A percentile compares a stretch with the other conserved stretches of the same genome.
Evolutionary conservation across 306 rosid species (phyloP).

Genomic region (Macrotyloma uniflorum): DNA sequence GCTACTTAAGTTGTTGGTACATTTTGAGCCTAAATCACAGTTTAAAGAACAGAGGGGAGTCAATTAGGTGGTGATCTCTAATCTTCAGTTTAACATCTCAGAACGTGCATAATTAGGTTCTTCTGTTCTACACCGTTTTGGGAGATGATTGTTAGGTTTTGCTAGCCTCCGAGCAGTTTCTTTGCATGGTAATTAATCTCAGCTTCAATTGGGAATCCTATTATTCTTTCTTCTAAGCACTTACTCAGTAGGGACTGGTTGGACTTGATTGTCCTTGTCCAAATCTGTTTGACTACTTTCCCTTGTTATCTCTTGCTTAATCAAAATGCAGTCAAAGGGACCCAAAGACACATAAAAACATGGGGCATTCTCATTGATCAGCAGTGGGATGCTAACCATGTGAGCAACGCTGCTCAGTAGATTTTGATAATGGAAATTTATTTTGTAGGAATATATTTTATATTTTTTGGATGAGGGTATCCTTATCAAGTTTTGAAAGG

Average conservation of each 20-base stretch:
- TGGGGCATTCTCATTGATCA: background rate
- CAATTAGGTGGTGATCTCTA: background rate
- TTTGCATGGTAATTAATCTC: background rate
- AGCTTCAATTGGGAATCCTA: too few species aligned
- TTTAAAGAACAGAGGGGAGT: background rate
- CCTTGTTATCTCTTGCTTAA: background rate
- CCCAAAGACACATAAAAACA: background rate
- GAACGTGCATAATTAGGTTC: too few species aligned
- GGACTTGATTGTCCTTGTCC: background rate
- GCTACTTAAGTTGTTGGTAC: background rate
- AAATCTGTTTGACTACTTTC: background rate
- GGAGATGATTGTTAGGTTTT: background rate
- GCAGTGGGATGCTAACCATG: too few species aligned
- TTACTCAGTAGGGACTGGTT: background rate
- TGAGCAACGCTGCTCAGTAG: too few species aligned
- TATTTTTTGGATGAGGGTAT: too few species aligned
- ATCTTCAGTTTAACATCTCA: background rate
- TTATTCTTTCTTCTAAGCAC: too few species aligned
- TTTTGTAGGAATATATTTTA: too few species aligned
- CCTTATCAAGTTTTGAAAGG: too few species aligned
- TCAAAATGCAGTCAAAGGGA: too few species aligned
- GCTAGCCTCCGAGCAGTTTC: background rate
- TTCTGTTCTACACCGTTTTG: too few species aligned
- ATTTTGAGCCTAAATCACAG: background rate
- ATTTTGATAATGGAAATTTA: too few species aligned